These are phyloP conservation scores for Sclerotinia spermophila DNA, from an alignment of 2,329 filamentous ascomycete genomes.

Conservation along the genomic window DNA sequence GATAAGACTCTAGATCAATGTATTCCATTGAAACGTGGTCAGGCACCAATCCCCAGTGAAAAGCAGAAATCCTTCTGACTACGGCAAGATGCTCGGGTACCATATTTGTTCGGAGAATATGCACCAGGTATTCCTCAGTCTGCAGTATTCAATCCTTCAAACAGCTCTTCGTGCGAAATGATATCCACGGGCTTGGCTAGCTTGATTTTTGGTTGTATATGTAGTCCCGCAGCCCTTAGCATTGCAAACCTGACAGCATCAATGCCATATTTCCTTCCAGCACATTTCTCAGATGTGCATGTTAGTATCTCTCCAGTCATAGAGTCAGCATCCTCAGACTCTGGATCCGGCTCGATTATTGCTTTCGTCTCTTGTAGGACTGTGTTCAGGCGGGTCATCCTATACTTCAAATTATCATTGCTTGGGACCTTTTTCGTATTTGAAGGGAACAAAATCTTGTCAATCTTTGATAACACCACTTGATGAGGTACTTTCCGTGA, in stretches of 20 bases:
- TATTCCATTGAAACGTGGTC: neutral
- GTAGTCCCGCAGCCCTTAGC: slow-evolving; percentile 57
- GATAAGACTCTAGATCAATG: neutral
- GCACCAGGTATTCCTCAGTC: slow-evolving; percentile 14
- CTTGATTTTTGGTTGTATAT: slow-evolving; percentile 42
- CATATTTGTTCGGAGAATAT: neutral
- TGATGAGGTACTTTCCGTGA: slow-evolving; percentile 58
- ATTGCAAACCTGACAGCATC: slow-evolving; percentile 62
- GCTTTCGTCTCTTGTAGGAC: slow-evolving; percentile 41
- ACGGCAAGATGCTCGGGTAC: neutral
- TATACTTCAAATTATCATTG: slow-evolving; percentile 35
- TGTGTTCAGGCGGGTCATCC: slow-evolving; percentile 40
- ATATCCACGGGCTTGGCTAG: slow-evolving; percentile 35
- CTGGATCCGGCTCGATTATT: slow-evolving; percentile 42
- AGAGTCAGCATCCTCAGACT: slow-evolving; percentile 38
- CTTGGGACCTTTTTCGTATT: slow-evolving; percentile 33
- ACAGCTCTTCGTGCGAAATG: slow-evolving; percentile 33
- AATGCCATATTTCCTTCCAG: slow-evolving; percentile 52
- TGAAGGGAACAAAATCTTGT: slow-evolving; percentile 48
- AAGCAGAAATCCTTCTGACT: neutral
- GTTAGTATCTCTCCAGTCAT: slow-evolving; percentile 58
- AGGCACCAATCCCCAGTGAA: neutral
- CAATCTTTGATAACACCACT: slow-evolving; percentile 63
- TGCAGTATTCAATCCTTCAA: slow-evolving; percentile 19
- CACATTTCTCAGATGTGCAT: slow-evolving; percentile 50